Conservation (phyloP, 352 stramenopile species). For the Globisporangium cylindrosporum region DNA sequence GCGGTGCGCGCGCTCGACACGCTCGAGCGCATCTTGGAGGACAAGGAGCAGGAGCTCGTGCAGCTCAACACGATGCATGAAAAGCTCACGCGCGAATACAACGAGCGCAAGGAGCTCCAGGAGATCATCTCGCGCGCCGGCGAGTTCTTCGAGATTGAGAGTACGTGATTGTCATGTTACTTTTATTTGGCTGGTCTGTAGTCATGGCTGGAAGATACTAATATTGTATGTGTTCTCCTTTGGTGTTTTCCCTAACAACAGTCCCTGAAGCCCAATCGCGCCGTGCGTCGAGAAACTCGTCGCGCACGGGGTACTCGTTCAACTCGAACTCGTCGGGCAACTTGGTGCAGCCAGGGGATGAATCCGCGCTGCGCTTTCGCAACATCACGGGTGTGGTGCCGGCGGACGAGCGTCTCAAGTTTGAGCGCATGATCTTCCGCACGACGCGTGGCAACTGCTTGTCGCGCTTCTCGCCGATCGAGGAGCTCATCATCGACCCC, state of each 20-base stretch:
- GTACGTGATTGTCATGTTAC: constrained; percentile 20
- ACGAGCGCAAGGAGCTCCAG: constrained; percentile 90
- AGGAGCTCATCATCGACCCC: constrained; percentile 89
- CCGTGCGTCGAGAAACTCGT: constrained; percentile 54
- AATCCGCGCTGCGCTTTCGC: constrained; percentile 85
- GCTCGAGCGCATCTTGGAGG: constrained; percentile 94
- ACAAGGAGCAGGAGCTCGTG: constrained; percentile 94
- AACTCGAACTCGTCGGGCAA: constrained; percentile 24
- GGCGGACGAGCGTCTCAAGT: constrained; percentile 92
- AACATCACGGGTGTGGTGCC: constrained; percentile 94
- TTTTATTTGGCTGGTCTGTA: no score
- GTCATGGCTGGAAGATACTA: background rate
- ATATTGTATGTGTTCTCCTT: background rate
- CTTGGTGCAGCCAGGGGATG: constrained; percentile 20
- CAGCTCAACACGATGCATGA: constrained; percentile 98
- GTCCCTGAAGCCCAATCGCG: constrained; percentile 53
- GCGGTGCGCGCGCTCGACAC: constrained; percentile 89
- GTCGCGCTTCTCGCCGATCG: constrained; percentile 95
- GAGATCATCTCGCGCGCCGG: constrained; percentile 76
- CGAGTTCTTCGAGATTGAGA: constrained; percentile 87
- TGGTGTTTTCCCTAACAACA: constrained; percentile 8
- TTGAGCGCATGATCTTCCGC: constrained; percentile 99
- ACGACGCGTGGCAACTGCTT: constrained; percentile 99
- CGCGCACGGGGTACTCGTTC: constrained; percentile 55
- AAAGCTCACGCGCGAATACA: constrained; percentile 98